Base-by-base conservation (phyloP, 148 eudicot species). In the Nyssa sinensis region DNA sequence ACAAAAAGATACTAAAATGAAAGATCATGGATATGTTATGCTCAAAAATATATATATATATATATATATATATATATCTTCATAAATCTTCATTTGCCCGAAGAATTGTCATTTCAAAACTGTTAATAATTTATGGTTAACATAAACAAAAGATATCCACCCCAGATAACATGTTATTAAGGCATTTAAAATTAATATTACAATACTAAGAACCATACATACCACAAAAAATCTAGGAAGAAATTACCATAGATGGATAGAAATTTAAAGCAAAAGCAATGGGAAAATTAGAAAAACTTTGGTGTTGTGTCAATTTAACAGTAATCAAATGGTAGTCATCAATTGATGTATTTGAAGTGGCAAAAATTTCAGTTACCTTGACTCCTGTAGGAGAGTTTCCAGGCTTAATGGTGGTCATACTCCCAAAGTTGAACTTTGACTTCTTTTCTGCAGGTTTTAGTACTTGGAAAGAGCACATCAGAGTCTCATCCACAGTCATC, bases 371-470 rank as follows among this genome's bases (percentile, higher is more conserved):
- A 28, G 33, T 49, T 29, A 44, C 71, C 71, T 67, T 69, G 62
- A 76, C 64, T 57, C 83, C 86, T 5, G n/a, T n/a, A n/a, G 28
- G 69, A n/a, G 74, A 71, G 57, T 79, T 84, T 61, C 87, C 82
- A 27, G 83, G 73, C 80, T 84, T 86, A 25, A 86, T 49, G 58
- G 82, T 76, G 23, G 79, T 68, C 29, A 83, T 74, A 76, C 85
- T 84, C 49, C 90, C 88, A 69, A 87, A 85, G 62, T 61, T 82
- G 73, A 81, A 83, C 69, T 58, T 87, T n/a, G 83, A 33, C 70
- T 83, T 87, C 85, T 80, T 87, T 76, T 85, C 88, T 14, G 88
- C 88, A 7, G 88, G 90, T 86, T 87, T 87, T 51, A n/a, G n/a
- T n/a, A n/a, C n/a, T n/a, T n/a, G n/a, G n/a, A n/a, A n/a, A n/a